Evolutionary conservation across 106 monocot genomes (phyloP), one percentile per base, ranked within the genome.

Genomic region (Posidonia australis): DNA sequence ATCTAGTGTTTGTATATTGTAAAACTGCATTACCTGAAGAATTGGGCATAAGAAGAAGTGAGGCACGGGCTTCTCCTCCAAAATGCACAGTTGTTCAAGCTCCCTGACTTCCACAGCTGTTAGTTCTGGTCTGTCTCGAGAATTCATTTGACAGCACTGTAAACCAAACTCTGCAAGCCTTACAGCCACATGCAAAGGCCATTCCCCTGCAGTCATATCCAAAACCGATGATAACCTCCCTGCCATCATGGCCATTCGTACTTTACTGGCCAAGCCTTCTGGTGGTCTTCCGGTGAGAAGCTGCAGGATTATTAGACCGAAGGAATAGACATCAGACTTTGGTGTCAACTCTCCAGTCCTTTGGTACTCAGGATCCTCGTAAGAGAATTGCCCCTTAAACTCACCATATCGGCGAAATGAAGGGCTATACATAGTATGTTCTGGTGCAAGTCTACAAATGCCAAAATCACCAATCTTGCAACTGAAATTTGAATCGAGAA

Each of bases 1-100:
- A n/a, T n/a, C n/a, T 36, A 36, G 36, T 36, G 36, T 36, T 36
- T 2, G 2, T 36, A 7, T 36, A 36, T 4, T 59, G 59, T 0
- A 53, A 53, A 53, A 21, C 5, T 22, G 23, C 58, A 58, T 29
- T 49, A 81, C 91, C 76, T 87, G 76, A 73, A 86, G 79, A n/a
- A 92, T 92, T 48, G 91, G 91, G 65, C 91, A 92, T 52, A 79
- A 54, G 54, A 92, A 92, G 58, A 76, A 81, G 9, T 79, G 10
- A 6, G 91, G 91, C 5, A 80, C 79, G 5, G 64, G 84, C 32
- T 72, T 70, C 67, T 81, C 82, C 83, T 77, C 78, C 29, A 70
- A 64, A 24, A 64, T 43, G 23, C 82, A 71, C 65, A 92, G 51
- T 46, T 77, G 74, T 42, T 84, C 72, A 54, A 92, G 62, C 42